These are phyloP conservation scores for Talaromyces sp. DNA, from an alignment of 2,329 filamentous ascomycete genomes.

Conservation along the genomic window DNA sequence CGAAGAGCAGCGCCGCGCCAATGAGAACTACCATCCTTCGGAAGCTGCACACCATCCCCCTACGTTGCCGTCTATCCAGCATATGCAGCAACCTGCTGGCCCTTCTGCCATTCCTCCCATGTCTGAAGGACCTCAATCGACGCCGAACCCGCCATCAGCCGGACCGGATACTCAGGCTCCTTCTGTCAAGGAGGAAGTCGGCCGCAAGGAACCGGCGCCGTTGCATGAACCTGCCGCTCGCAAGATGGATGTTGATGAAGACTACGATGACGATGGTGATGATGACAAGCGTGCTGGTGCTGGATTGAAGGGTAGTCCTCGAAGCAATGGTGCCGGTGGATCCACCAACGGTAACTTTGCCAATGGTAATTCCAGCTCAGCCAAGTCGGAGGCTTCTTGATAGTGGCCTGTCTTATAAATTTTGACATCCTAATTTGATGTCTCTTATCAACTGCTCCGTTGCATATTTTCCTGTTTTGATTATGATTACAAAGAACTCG, in stretches of 20 bases:
- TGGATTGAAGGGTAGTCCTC: constrained; percentile 35
- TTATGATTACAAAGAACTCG: constrained; percentile 1
- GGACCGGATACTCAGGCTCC: constrained; percentile 37
- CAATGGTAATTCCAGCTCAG: constrained; percentile 14
- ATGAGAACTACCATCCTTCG: constrained; percentile 83
- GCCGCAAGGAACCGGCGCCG: constrained; percentile 48
- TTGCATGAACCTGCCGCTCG: constrained; percentile 78
- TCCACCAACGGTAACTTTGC: constrained; percentile 11
- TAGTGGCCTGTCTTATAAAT: not conserved
- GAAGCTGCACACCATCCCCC: constrained; percentile 84
- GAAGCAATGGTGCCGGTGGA: constrained; percentile 23
- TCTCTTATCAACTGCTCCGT: not conserved
- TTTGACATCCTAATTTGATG: not conserved
- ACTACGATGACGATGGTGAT: constrained; percentile 92
- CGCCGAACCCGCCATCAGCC: constrained; percentile 42
- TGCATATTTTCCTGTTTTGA: not conserved
- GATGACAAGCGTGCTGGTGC: constrained; percentile 61
- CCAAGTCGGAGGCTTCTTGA: constrained; percentile 15
- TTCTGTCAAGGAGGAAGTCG: constrained; percentile 57
- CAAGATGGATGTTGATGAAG: constrained; percentile 95
- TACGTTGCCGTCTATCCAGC: constrained; percentile 52
- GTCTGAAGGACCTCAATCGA: constrained; percentile 43
- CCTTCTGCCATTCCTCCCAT: constrained; percentile 56
- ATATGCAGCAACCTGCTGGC: constrained; percentile 46
- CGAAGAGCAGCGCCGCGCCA: constrained; percentile 65